Evolutionary conservation across 2,329 filamentous ascomycete genomes (phyloP).

Genomic region (Byssothecium circinans): DNA sequence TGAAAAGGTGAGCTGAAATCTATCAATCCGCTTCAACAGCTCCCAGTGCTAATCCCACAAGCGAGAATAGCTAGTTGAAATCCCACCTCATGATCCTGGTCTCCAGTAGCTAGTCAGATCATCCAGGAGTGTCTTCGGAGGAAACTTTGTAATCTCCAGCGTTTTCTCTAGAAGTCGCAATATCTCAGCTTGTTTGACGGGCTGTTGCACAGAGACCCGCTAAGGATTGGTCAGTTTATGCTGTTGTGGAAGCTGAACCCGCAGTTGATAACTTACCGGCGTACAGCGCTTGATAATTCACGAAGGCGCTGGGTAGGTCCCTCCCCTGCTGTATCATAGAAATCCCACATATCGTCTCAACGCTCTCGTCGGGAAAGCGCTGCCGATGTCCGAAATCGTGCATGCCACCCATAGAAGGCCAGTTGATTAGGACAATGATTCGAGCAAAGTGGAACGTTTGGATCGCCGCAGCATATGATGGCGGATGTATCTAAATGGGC

Average conservation of each 20-base stretch:
- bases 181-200: constrained; percentile 28
- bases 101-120: constrained; percentile 35
- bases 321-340: constrained; percentile 44
- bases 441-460: constrained; percentile 58
- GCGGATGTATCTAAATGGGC: constrained; percentile 35
- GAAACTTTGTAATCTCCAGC: constrained; percentile 33
- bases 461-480: constrained; percentile 48
- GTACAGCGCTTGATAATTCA: constrained; percentile 33
- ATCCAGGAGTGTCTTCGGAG: constrained; percentile 29
- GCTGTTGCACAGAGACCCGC: constrained; percentile 37
- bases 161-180: constrained; percentile 30
- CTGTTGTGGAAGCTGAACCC: neutral
- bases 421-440: constrained; percentile 57
- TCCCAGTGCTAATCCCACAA: neutral
- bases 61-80: neutral
- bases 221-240: constrained; percentile 7
- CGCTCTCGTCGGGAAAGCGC: constrained; percentile 50
- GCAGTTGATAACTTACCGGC: constrained; percentile 23
- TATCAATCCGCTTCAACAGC: neutral
- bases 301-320: constrained; percentile 30
- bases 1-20: too few species aligned
- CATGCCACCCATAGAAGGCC: constrained; percentile 54
- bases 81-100: constrained; percentile 18
- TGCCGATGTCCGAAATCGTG: constrained; percentile 52
- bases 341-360: constrained; percentile 55